phyloP scores from a whole-genome alignment of 176 grass and related monocot species.

The sorghum (Sorghum bicolor) region DNA sequence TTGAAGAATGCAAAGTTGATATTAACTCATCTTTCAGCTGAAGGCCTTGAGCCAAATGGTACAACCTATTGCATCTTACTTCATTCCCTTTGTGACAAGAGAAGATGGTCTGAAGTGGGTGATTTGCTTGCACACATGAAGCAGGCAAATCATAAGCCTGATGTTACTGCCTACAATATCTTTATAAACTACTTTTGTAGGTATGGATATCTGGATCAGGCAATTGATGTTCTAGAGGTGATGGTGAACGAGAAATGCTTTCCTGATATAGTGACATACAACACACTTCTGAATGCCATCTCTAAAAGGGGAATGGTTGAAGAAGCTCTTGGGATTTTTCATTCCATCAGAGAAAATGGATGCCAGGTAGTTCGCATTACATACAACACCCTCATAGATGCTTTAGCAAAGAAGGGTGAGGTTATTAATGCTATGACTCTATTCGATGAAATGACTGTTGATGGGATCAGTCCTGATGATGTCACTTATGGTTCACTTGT shows the following conservation, averaged over 20 bases:
- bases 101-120: constrained; percentile 57
- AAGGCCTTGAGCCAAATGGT: constrained; percentile 59
- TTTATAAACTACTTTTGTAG: constrained; percentile 78
- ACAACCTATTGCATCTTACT: constrained; percentile 73
- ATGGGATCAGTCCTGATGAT: constrained; percentile 57
- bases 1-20: constrained; percentile 44
- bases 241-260: constrained; percentile 54
- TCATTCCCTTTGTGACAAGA: constrained; percentile 54
- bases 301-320: constrained; percentile 57
- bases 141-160: constrained; percentile 41
- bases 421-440: constrained; percentile 51
- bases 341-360: constrained; percentile 53
- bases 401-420: constrained; percentile 59
- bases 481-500: constrained; percentile 70
- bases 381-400: constrained; percentile 77
- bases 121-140: constrained; percentile 57
- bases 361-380: constrained; percentile 54
- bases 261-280: constrained; percentile 79
- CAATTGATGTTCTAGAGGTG: constrained; percentile 62
- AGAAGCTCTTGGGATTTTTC: constrained; percentile 57
- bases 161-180: constrained; percentile 71
- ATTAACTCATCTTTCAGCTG: constrained; percentile 38
- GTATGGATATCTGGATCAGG: constrained; percentile 54
- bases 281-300: constrained; percentile 67
- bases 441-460: constrained; percentile 62